Percentiles rank a stretch among this genome's conserved stretches.
phyloP scores from a whole-genome alignment of 2,329 filamentous ascomycete species.

The Fusarium coffeatum region DNA sequence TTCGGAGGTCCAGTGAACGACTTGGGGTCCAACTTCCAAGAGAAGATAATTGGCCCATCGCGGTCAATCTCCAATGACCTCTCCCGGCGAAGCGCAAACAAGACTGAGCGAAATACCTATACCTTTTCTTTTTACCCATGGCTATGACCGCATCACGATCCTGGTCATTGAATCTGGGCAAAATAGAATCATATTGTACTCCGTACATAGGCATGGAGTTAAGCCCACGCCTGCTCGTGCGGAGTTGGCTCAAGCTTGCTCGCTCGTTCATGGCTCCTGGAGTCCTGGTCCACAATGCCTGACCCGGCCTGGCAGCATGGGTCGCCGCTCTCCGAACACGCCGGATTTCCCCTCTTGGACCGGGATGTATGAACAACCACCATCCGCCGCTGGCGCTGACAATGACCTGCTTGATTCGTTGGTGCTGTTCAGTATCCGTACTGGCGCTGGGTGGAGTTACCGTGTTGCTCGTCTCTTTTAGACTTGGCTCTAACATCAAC shows the following conservation, averaged over 20 bases:
- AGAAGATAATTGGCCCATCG: slow-evolving; percentile 15
- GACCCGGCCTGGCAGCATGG: slow-evolving; percentile 15
- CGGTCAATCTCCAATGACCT: slow-evolving; percentile 19
- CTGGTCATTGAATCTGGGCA: slow-evolving; percentile 39
- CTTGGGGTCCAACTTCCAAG: background rate
- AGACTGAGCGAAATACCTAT: slow-evolving; percentile 39
- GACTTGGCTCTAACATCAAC: slow-evolving; percentile 18
- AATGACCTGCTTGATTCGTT: slow-evolving; percentile 23
- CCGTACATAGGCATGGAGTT: background rate
- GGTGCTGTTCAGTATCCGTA: background rate
- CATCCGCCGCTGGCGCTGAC: slow-evolving; percentile 28
- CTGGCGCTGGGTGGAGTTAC: slow-evolving; percentile 11
- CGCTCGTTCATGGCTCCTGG: slow-evolving; percentile 6
- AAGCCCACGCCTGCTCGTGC: slow-evolving; percentile 44
- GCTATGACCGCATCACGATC: slow-evolving; percentile 36
- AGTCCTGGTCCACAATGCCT: slow-evolving; percentile 26
- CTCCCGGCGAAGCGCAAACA: slow-evolving; percentile 4
- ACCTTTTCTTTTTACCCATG: background rate
- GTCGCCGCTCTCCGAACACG: slow-evolving; percentile 36
- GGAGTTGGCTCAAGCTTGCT: slow-evolving; percentile 36
- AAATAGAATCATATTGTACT: slow-evolving; percentile 23
- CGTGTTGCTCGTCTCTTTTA: slow-evolving; percentile 12
- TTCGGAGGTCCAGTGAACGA: slow-evolving; percentile 3
- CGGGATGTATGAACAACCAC: slow-evolving; percentile 37
- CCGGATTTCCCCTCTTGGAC: slow-evolving; percentile 37